These are phyloP conservation scores for Trichosporon sp. DNA, from an alignment of 1,284 basidiomycete species.

Conservation along the genomic window DNA sequence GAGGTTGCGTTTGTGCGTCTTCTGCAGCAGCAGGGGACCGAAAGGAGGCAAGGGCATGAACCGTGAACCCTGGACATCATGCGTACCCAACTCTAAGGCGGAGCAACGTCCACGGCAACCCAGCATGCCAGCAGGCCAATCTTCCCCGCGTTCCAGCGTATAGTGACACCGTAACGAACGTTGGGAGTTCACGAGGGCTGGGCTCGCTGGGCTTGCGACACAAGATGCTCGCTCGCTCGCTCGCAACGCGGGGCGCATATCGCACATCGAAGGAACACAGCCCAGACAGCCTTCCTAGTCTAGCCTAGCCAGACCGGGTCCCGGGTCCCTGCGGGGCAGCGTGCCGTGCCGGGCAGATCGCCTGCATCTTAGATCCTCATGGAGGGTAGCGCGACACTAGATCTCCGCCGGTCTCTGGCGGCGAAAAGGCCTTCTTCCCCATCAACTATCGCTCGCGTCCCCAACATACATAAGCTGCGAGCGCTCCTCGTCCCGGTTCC, in stretches of 20 bases:
- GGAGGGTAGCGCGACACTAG: background rate
- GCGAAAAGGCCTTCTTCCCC: background rate
- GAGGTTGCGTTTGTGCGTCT: too few species aligned
- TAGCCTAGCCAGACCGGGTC: too few species aligned
- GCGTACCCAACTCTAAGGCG: background rate
- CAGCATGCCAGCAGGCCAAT: too few species aligned
- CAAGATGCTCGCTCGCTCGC: too few species aligned
- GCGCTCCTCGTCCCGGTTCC: background rate
- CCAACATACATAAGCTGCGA: background rate
- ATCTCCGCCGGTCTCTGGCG: background rate
- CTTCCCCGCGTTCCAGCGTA: too few species aligned
- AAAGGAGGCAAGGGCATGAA: background rate
- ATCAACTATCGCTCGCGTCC: background rate
- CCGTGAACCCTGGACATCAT: background rate
- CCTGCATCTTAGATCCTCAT: background rate
- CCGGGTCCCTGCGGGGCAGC: too few species aligned
- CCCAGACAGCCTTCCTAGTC: background rate
- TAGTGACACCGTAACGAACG: background rate
- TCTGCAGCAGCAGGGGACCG: background rate
- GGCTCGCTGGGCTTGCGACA: background rate
- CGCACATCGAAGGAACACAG: background rate
- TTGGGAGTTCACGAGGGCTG: too few species aligned
- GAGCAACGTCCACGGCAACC: background rate
- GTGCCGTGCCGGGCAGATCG: background rate
- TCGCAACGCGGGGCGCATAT: background rate